Base-by-base conservation (phyloP, 768 basidiomycete genomes). In the Rubroboletus satanas region DNA sequence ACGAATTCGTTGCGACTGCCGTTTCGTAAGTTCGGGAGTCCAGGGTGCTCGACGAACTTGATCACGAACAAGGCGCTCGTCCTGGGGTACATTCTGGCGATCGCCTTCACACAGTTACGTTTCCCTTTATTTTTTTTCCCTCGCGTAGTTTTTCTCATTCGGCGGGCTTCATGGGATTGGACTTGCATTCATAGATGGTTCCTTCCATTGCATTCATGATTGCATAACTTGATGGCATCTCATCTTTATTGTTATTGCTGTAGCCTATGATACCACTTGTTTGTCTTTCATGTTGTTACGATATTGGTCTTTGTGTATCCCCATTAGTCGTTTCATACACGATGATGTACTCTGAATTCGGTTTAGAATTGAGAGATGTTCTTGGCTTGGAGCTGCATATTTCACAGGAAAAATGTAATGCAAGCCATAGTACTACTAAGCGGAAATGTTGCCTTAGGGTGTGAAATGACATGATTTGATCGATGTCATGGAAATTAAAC, bases 1-100 rank as follows among this genome's bases (percentile, higher is more conserved):
- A 75, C 31, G 66, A 72, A 4, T 84, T 79, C 58, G 74, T 82
- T 18, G 67, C 64, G 21, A 77, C 79, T 1, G 75, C 73, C 32
- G 71, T 75, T 18, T 11, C 15, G 9, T 12, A 43, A 33, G 14
- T 9, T n/a, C 28, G 29, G 21, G 4, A 50, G 18, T 26, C 6
- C 9, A 15, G 15, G 11, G 2, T 7, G n/a, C 52, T 26, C 1
- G 36, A 33, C 10, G 18, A 28, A 32, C 31, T 32, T 32, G 38
- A 32, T 39, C 33, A 10, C n/a, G 23, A 15, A 15, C 33, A 35
- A 18, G 17, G 7, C 42, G 1, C 49, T 50, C 14, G 43, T 39
- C 6, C 17, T 23, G 26, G 43, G 9, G 8, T 31, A 49, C 15
- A n/a, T 35, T n/a, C 12, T 33, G 35, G 14, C 14, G 41, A 53